A percentile compares a stretch with the other conserved stretches of the same genome.
These are phyloP conservation scores for Ophiostoma ulmi DNA, from an alignment of 2,329 filamentous ascomycete species.

Conservation along the genomic window DNA sequence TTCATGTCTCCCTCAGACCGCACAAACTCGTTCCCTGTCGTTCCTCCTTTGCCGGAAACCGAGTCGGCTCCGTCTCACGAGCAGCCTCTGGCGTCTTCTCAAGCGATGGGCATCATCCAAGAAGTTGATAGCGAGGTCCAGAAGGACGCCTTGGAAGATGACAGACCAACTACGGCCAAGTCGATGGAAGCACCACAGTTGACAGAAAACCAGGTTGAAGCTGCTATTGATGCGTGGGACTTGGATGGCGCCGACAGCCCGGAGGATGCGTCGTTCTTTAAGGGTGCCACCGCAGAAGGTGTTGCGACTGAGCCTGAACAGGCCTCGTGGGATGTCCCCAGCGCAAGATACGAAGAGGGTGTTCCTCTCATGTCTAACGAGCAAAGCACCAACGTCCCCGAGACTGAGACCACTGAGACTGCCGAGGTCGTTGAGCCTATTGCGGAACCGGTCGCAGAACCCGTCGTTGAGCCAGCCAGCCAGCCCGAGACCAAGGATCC, in stretches of 20 bases:
- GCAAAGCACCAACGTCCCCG: background rate
- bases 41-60: slow-evolving; percentile 41
- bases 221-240: slow-evolving; percentile 18
- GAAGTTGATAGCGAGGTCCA: slow-evolving; percentile 48
- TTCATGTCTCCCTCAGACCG: slow-evolving; percentile 54
- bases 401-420: background rate
- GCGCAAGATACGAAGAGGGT: slow-evolving; percentile 65
- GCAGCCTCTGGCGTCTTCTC: slow-evolving; percentile 43
- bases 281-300: slow-evolving; percentile 37
- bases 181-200: background rate
- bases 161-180: background rate
- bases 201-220: background rate
- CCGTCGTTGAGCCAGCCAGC: slow-evolving; percentile 18
- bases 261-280: slow-evolving; percentile 21
- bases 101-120: slow-evolving; percentile 51
- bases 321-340: slow-evolving; percentile 42
- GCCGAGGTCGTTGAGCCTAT: background rate
- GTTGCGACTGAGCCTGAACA: slow-evolving; percentile 37
- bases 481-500: slow-evolving; percentile 24
- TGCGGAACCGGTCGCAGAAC: background rate
- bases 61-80: background rate
- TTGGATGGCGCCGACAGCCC: background rate
- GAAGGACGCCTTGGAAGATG: slow-evolving; percentile 39
- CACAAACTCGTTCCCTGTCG: slow-evolving; percentile 59
- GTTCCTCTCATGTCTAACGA: slow-evolving; percentile 52